Evolutionary conservation across 2,329 filamentous ascomycete species (phyloP).

Genomic region (Epichloe baconii): DNA sequence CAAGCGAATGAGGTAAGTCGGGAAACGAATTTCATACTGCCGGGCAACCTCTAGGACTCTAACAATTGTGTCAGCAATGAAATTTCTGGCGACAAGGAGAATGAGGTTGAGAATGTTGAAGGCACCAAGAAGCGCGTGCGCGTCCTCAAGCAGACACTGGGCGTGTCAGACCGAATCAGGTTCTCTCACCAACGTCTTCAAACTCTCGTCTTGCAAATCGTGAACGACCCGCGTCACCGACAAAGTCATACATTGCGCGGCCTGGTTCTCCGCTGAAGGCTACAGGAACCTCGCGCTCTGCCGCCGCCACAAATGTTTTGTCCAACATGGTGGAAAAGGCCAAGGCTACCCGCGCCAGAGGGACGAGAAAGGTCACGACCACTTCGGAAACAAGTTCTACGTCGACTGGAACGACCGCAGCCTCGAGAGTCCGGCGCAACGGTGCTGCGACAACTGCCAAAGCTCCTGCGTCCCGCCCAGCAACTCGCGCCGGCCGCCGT

Average conservation of each 20-base stretch:
- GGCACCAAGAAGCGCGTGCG: constrained; percentile 58
- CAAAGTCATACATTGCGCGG: constrained; percentile 43
- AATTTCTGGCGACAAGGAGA: constrained; percentile 64
- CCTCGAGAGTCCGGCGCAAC: constrained; percentile 21
- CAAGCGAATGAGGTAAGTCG: constrained; percentile 39
- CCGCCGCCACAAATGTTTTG: constrained; percentile 31
- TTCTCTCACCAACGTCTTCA: constrained; percentile 71
- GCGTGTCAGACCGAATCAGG: constrained; percentile 34
- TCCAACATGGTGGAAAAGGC: constrained; percentile 48
- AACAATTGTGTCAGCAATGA: constrained; percentile 39
- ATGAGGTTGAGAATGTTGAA: constrained; percentile 43
- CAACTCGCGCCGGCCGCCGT: constrained; percentile 37
- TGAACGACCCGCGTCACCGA: constrained; percentile 34
- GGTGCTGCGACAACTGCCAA: constrained; percentile 20
- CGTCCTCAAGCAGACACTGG: constrained; percentile 27
- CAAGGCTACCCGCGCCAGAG: constrained; percentile 38
- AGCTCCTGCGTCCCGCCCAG: constrained; percentile 22
- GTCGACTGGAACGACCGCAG: constrained; percentile 22
- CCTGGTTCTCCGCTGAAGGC: constrained; percentile 51
- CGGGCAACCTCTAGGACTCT: neutral
- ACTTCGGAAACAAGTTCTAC: constrained; percentile 31
- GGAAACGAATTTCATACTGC: neutral
- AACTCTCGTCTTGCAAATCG: constrained; percentile 55
- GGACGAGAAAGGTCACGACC: constrained; percentile 31
- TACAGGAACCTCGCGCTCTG: constrained; percentile 25